Base-by-base conservation (phyloP, 805 yeast genomes). In the Saturnispora besseyi region DNA sequence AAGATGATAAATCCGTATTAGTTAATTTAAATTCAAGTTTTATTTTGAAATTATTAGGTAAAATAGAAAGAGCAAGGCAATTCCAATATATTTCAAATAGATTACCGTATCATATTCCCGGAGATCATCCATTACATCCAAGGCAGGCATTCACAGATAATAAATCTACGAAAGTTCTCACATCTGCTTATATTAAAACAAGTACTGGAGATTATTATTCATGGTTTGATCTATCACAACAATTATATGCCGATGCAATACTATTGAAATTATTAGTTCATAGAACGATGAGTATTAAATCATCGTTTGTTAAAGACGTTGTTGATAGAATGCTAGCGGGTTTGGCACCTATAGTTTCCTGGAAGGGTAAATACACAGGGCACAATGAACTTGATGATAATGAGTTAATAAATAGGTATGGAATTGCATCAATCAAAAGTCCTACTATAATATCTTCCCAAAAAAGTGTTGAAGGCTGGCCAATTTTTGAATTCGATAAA, bases 221-320 rank as follows among this genome's bases (percentile, higher is more conserved):
- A 34, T 67, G 70, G 70, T 55, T 59, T 45, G 71, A 67, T 54
- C 49, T 68, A 40, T 62, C 68, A 12, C 71, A 68, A 33, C 71
- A 67, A 42, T 28, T 65, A 41, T 74, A 73, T 54, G 64, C 66
- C 55, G 60, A 67, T 67, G 60, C 73, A 61, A 43, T 64, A 58
- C 42, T 63, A 62, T 47, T 74, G 68, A 44, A 69, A 61, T 51
- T 68, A 62, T 54, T 68, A 49, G 49, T 62, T 65, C 66, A 67
- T 4, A 28, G 29, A 36, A 42, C 36, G 12, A 49, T 64, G 34
- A 53, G 59, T 12, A 60, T 65, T 9, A 55, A 55, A 31, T 59
- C 59, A 18, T 54, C 55, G 7, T 40, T 64, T 44, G 56, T 60
- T 28, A 65, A 62, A 43, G 68, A 66, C 53, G 62, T 62, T 22